Evolutionary conservation across 2,329 filamentous ascomycete species (phyloP).

Genomic region (Pseudopyrenochaeta lycopersici): DNA sequence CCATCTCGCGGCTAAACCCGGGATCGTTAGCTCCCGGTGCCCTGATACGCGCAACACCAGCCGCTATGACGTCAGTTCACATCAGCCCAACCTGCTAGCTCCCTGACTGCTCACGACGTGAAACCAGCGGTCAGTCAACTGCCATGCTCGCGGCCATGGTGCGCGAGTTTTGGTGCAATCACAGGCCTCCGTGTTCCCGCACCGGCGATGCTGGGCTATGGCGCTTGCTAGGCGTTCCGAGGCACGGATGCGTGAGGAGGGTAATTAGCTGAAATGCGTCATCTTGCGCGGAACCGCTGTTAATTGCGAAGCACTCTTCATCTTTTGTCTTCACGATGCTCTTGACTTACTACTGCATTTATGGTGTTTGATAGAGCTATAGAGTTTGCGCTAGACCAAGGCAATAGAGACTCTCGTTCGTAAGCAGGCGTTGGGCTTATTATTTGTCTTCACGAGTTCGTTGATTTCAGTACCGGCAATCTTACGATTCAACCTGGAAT

Average conservation of each 20-base stretch:
- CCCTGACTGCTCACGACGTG: constrained; percentile 9
- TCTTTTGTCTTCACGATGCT: not conserved
- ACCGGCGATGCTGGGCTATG: constrained; percentile 24
- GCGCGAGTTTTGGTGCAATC: constrained; percentile 28
- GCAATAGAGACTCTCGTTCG: not conserved
- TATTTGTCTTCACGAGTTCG: not conserved
- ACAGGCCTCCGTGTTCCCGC: constrained; percentile 15
- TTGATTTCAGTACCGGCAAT: not conserved
- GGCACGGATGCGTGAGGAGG: not conserved
- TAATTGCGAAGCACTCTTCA: constrained; percentile 4
- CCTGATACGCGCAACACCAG: not conserved
- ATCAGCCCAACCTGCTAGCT: constrained; percentile 4
- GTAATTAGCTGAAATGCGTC: constrained; percentile 25
- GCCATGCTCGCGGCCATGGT: constrained; percentile 14
- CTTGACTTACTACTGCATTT: not conserved
- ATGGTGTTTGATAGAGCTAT: not conserved
- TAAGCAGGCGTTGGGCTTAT: not conserved
- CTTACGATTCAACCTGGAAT: not conserved
- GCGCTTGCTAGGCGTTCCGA: constrained; percentile 1
- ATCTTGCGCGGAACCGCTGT: constrained; percentile 18
- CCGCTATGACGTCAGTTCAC: constrained; percentile 15
- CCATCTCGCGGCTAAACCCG: not conserved
- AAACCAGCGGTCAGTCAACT: constrained; percentile 24
- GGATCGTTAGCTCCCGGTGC: not conserved
- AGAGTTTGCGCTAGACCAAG: not conserved